A percentile compares a stretch with the other conserved stretches of the same genome.
phyloP scores from a whole-genome alignment of 257 asterid species.

The Solanum clarkiae region DNA sequence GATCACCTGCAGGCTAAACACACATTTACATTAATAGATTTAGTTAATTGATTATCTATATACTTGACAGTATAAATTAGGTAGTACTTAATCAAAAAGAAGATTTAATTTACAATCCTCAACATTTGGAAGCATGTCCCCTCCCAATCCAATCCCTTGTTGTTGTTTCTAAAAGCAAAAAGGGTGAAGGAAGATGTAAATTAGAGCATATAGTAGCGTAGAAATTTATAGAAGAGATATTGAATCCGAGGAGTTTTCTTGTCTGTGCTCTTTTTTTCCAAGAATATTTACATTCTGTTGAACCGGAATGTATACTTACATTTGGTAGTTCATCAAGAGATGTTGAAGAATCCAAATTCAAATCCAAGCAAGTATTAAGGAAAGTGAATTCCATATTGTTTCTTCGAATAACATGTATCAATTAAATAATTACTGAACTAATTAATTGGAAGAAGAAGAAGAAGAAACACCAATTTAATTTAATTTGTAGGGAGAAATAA shows the following conservation, averaged over 20 bases:
- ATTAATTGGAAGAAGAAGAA: background rate
- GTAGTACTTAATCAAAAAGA: background rate
- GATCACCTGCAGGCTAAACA: slow-evolving; percentile 37
- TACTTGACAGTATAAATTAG: background rate
- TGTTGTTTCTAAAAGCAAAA: slow-evolving; percentile 44
- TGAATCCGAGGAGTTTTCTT: background rate
- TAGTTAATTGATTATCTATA: background rate
- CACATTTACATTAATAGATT: background rate
- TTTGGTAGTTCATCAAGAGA: slow-evolving; percentile 26
- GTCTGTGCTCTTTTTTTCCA: no score
- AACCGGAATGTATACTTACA: slow-evolving; percentile 16
- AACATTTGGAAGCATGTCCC: slow-evolving; percentile 12
- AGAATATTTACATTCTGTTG: no score
- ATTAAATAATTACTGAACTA: background rate
- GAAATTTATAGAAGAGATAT: background rate
- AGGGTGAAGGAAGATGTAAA: background rate
- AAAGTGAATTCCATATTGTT: slow-evolving; percentile 44
- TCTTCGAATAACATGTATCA: background rate
- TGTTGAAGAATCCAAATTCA: slow-evolving; percentile 23
- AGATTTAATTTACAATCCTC: slow-evolving; percentile 25
- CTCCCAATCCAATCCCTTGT: slow-evolving; percentile 34
- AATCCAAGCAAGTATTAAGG: slow-evolving; percentile 56
- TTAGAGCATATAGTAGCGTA: background rate
- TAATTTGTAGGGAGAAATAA: background rate
- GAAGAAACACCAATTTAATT: background rate